Conservation (phyloP, 176 grass and related monocot species). For the Coix lacrymajobi region DNA sequence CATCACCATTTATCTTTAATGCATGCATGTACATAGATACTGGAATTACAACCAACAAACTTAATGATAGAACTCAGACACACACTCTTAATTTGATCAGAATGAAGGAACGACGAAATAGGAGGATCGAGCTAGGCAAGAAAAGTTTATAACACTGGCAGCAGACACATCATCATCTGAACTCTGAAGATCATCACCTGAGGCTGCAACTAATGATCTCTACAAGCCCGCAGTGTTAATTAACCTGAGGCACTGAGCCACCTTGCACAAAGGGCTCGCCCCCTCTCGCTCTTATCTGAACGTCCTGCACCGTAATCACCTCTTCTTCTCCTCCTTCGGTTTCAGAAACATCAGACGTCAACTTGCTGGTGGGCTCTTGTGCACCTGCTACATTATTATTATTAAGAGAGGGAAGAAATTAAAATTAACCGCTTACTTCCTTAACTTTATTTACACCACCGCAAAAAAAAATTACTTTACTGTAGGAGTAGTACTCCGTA, state of each 20-base stretch:
- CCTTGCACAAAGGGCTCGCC: not conserved
- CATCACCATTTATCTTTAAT: too few species aligned
- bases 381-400: not conserved
- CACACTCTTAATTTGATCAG: not conserved
- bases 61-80: not conserved
- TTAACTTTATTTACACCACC: not conserved
- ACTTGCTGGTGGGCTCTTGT: not conserved
- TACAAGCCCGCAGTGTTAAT: not conserved
- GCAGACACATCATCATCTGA: not conserved
- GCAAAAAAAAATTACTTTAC: not conserved
- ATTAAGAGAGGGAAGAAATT: not conserved
- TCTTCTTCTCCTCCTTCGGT: not conserved
- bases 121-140: not conserved
- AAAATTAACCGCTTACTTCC: not conserved
- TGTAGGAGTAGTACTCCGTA: too few species aligned
- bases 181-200: not conserved
- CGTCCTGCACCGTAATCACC: not conserved
- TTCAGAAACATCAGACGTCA: not conserved
- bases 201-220: not conserved
- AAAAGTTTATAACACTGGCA: not conserved
- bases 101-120: not conserved
- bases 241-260: not conserved
- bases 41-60: not conserved
- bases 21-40: too few species aligned
- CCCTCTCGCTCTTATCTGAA: not conserved